Conservation (phyloP, 2,329 filamentous ascomycete genomes). For the Dichotomopilus funicola region DNA sequence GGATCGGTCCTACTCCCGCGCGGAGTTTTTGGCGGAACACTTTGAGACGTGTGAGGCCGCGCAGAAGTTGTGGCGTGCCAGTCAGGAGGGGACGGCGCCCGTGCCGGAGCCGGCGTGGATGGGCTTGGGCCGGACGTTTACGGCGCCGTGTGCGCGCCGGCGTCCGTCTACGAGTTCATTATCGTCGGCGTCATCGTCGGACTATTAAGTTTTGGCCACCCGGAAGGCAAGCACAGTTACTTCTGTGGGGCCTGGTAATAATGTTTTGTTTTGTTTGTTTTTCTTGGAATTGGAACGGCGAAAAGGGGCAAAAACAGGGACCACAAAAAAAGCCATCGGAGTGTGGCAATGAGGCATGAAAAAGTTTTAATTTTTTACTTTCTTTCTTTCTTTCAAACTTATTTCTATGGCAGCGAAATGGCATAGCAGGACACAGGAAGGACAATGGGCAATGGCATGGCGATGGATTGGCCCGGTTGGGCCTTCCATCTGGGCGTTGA, state of each 20-base stretch:
- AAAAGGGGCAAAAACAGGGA: not conserved
- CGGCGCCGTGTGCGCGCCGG: not conserved
- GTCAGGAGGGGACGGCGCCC: slow-evolving; percentile 6
- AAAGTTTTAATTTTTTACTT: not conserved
- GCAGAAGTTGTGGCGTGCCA: slow-evolving; percentile 9
- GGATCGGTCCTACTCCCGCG: slow-evolving; percentile 12
- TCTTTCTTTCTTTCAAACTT: too few species aligned
- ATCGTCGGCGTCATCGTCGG: not conserved
- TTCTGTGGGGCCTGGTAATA: not conserved
- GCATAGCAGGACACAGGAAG: too few species aligned
- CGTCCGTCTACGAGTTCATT: not conserved
- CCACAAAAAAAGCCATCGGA: not conserved
- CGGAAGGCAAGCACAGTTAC: too few species aligned
- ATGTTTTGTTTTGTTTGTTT: not conserved
- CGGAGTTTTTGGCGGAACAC: slow-evolving; percentile 5
- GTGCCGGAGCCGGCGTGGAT: slow-evolving; percentile 9
- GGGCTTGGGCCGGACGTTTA: slow-evolving; percentile 7
- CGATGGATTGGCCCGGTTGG: too few species aligned
- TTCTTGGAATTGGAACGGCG: not conserved
- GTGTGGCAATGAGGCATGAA: not conserved
- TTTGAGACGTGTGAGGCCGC: slow-evolving; percentile 10
- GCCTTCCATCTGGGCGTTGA: too few species aligned
- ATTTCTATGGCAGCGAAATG: too few species aligned
- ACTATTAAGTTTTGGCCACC: not conserved
- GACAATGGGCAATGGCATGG: too few species aligned